Base-by-base conservation (phyloP, 192 early-diverging fungal genomes). In the Podila epigama region DNA sequence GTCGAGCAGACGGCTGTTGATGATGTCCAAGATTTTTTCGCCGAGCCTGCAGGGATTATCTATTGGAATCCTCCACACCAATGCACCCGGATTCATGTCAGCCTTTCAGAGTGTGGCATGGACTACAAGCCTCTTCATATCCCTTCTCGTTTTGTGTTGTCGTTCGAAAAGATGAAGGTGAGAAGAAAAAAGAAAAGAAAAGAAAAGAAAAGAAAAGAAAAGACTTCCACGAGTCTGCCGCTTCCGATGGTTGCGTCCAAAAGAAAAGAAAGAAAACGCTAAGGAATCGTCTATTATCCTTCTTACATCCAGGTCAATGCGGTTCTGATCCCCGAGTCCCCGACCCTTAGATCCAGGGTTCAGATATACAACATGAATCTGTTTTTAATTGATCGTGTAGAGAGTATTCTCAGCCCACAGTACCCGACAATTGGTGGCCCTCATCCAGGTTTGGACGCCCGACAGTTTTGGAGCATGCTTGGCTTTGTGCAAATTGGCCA, bases 121-220 rank as follows among this genome's bases (percentile, higher is more conserved):
- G 87, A 89, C 56, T 90, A 88, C 40, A 85, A 82, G 28, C 90
- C 90, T 1, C 35, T 81, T 11, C 54, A 87, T 68, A 80, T 85
- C 20, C 77, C 83, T 4, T 72, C 83, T 0, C 83, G 83, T 9
- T 81, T 86, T 50, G 77, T 84, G 16, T 4, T 89, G 18, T 68
- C 82, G 1, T 36, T 91, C 29, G 89, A 90, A 59, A 82, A 83
- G 54, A 61, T 90, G 54, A 90, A 89, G 83, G 90, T 91, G n/a
- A n/a, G n/a, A n/a, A n/a, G n/a, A n/a, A n/a, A n/a, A n/a, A n/a
- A n/a, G n/a, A n/a, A n/a, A n/a, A n/a, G n/a, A n/a, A n/a, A n/a
- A n/a, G n/a, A n/a, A n/a, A n/a, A n/a, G n/a, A n/a, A n/a, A n/a
- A n/a, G 4, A 10, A 41, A 31, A 4, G 41, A 16, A 42, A 1